Base-by-base conservation (phyloP, 1,139 yeast genomes). In the Eremothecium gossypii region DNA sequence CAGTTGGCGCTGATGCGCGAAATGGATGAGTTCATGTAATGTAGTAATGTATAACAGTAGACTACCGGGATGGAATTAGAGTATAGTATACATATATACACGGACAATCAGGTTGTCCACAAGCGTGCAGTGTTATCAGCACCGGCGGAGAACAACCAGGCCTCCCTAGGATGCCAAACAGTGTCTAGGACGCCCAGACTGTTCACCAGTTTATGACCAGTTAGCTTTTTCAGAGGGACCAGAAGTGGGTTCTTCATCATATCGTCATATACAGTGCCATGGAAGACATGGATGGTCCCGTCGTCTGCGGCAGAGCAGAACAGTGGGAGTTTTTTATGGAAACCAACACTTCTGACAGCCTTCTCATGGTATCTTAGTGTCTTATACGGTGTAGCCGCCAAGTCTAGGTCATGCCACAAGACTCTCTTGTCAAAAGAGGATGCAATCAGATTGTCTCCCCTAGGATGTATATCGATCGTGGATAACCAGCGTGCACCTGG, bases 81-180 rank as follows among this genome's bases (percentile, higher is more conserved):
- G 8, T 9, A 10, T 11, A 13, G 20, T 10, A 11, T 9, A 14
- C 28, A 38, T 47, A 34, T 42, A 37, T 40, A 39, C 46, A 17
- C 23, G 23, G 23, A 17, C 23, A 17, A 17, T 17, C 63, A 79
- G n/a, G 95, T 84, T 33, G 98, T 91, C 98, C 98, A 91, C 59
- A 91, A 71, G 60, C 96, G 79, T 13, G 96, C 97, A 41, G 91
- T 81, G 47, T 95, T 89, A 65, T 93, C 98, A 17, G 97, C 97
- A 54, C 97, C 98, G n/a, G 95, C 87, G 61, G 94, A 82, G 64
- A 91, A 87, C 57, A 91, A 71, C 99, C 99, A 91, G 1, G 98
- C 96, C 66, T 93, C 97, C 58, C 82, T 80, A 50, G 98, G 97
- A 71, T 93, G 98, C 99, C 99, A 91, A 42, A 76, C 76, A 43